A percentile compares a stretch with the other conserved stretches of the same genome.
Evolutionary conservation across 2,329 filamentous ascomycete species (phyloP).

Genomic region (Colletotrichum echinochloae): DNA sequence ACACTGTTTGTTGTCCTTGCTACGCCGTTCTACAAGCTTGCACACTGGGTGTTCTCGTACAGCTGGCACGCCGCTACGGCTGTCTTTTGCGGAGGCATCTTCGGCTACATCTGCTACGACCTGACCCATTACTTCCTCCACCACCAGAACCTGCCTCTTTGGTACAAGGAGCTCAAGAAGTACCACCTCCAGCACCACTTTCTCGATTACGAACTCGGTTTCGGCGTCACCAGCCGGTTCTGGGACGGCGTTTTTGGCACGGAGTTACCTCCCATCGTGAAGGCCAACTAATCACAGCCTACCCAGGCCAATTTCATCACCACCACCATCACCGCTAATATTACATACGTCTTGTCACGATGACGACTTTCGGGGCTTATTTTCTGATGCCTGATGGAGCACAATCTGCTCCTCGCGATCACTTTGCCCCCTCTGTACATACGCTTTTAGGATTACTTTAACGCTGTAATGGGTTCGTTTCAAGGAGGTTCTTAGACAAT

Average conservation of each 20-base stretch:
- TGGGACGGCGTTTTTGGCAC: slow-evolving; percentile 96
- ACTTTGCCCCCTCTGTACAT: slow-evolving; percentile 34
- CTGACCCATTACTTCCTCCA: slow-evolving; percentile 99
- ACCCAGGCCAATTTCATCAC: not conserved
- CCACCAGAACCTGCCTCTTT: slow-evolving; percentile 89
- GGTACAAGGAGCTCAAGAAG: slow-evolving; percentile 95
- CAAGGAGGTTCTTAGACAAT: slow-evolving; percentile 28
- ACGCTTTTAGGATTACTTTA: slow-evolving; percentile 26
- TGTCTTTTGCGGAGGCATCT: slow-evolving; percentile 90
- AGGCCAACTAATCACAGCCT: slow-evolving; percentile 48
- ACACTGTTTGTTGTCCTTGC: slow-evolving; percentile 87
- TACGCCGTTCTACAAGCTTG: slow-evolving; percentile 91
- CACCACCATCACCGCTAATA: not conserved
- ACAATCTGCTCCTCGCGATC: slow-evolving; percentile 15
- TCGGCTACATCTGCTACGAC: slow-evolving; percentile 97
- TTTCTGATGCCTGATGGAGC: slow-evolving; percentile 31
- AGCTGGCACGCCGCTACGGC: slow-evolving; percentile 85
- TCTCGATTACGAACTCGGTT: slow-evolving; percentile 96
- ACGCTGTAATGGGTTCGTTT: slow-evolving; percentile 37
- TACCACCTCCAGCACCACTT: slow-evolving; percentile 98
- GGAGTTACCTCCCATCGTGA: slow-evolving; percentile 68
- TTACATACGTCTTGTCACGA: slow-evolving; percentile 26
- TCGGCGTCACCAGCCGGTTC: slow-evolving; percentile 95
- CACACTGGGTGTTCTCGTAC: slow-evolving; percentile 83
- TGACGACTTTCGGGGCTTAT: slow-evolving; percentile 30